Evolutionary conservation across 441 rosid species (phyloP), one percentile per base, ranked within the genome.

Genomic region (Hura crepitans): DNA sequence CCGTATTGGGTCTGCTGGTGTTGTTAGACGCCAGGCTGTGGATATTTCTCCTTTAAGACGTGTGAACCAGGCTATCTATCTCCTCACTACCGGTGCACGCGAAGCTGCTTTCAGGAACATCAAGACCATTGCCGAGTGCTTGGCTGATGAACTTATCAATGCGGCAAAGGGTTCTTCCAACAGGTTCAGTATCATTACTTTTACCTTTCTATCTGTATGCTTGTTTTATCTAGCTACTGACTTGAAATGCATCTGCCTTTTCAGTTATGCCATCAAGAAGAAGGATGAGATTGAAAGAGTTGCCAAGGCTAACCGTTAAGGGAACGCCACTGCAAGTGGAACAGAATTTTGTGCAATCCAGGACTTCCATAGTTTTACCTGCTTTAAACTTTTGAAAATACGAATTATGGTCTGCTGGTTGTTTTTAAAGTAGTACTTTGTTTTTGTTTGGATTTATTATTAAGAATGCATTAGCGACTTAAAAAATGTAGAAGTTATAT

Each of bases 141-240:
- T 92, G 75, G 96, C 96, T 45, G 96, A 90, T 79, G 97, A 92
- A 45, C 94, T 92, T 43, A 88, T 90, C 68, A 92, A 92, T 80
- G 96, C 97, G 33, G 94, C 97, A 0, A 92, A 92, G 82, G 97
- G 97, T 30, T 92, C 97, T 20, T 92, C 97, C 18, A 92, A 90
- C 87, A 92, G 94, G 97, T 92, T 31, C 2, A 2, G 33, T 23
- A 62, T 30, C 7, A 11, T 11, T 14, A 4, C 13, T 7, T 33
- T 15, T 0, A 1, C 8, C 2, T 22, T n/a, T 23, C 45, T 15
- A 54, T 25, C 20, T 4, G 55, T 7, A 17, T 2, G 17, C 5
- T 50, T 12, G 6, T 20, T n/a, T n/a, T 28, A 15, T 10, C 46
- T 27, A 4, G n/a, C 17, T 54, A 7, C 33, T 51, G 43, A 66